These are phyloP conservation scores for Naganishia friedmannii DNA, from an alignment of 768 basidiomycete genomes.

Conservation along the genomic window DNA sequence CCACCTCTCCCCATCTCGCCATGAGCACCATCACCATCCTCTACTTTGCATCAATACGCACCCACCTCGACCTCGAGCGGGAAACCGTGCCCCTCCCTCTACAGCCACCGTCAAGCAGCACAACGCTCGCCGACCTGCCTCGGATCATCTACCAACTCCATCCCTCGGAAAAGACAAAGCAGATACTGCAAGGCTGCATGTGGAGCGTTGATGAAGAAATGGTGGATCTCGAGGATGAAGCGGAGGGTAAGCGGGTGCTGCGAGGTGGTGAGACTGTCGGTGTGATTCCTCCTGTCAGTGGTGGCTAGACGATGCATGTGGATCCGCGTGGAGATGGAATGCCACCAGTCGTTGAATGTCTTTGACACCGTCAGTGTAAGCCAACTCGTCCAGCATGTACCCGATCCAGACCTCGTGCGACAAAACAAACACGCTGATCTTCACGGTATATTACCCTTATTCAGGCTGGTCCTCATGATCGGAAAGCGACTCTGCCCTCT, in stretches of 20 bases:
- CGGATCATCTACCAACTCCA: not conserved
- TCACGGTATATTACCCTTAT: too few relatives aligned
- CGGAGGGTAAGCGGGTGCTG: not conserved
- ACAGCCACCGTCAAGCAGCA: not conserved
- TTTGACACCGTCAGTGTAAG: too few relatives aligned
- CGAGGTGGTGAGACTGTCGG: constrained; percentile 15
- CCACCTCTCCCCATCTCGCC: not conserved
- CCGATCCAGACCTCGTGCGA: too few relatives aligned
- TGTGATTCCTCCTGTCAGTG: constrained; percentile 30
- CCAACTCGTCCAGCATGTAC: too few relatives aligned
- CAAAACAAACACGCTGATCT: too few relatives aligned
- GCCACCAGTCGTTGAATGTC: too few relatives aligned
- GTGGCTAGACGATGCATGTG: constrained; percentile 6
- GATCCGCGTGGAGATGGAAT: too few relatives aligned
- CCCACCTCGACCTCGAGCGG: constrained; percentile 20
- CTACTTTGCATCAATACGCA: constrained; percentile 30
- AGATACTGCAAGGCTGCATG: constrained; percentile 24
- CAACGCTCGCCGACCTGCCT: constrained; percentile 8
- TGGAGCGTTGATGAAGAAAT: constrained; percentile 30
- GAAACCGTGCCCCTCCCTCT: constrained; percentile 14
- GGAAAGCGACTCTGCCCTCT: too few relatives aligned
- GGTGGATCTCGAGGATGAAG: constrained; percentile 24
- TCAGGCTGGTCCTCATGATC: too few relatives aligned
- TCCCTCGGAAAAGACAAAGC: constrained; percentile 11
- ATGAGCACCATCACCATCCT: constrained; percentile 25